Base-by-base conservation (phyloP, 305 asterid genomes). In the Fraxinus paxiana region DNA sequence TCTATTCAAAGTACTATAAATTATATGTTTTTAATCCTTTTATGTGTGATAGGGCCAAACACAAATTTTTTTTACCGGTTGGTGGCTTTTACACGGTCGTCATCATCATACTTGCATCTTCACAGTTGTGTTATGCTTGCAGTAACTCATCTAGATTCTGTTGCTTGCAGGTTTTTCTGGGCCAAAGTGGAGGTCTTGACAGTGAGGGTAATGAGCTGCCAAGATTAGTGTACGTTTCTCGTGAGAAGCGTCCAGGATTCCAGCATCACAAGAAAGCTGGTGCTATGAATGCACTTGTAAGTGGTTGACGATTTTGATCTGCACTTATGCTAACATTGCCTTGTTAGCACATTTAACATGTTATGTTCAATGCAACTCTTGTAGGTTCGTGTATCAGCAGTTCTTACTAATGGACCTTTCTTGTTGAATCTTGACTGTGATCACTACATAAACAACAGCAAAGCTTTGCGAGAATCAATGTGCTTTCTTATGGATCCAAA, bases 181-280 rank as follows among this genome's bases (percentile, higher is more conserved):
- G 99, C 76, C 99, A 95, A 87, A 95, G 96, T 90, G 98, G 99
- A 84, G 99, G 98, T 75, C 95, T 94, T 85, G 99, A 95, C 84
- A 92, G 93, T 77, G 99, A 94, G 18, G 99, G 99, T 80, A 94
- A 94, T 91, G 98, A 95, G 89, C 88, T 95, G 82, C 99, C 98
- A 15, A 88, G 99, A 59, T 82, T 95, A 80, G 99, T 95, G 65
- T 95, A 95, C 88, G 99, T 95, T 83, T 95, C 99, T 88, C 98
- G 99, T 93, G 99, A 95, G 88, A 95, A 95, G 90, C 97, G 99
- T 51, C 98, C 98, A 51, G 99, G 99, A 28, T 95, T 92, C 88
- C 97, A 94, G 87, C 98, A 94, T 92, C 99, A 95, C 90, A 95
- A 95, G 89, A 95, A 95, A 89, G 99, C 99, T 56, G 99, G 99